Percentiles rank a stretch among this genome's conserved stretches.
These are phyloP conservation scores for Eremochloa ophiuroides DNA, from an alignment of 176 grass and related monocot genomes.

Conservation along the genomic window DNA sequence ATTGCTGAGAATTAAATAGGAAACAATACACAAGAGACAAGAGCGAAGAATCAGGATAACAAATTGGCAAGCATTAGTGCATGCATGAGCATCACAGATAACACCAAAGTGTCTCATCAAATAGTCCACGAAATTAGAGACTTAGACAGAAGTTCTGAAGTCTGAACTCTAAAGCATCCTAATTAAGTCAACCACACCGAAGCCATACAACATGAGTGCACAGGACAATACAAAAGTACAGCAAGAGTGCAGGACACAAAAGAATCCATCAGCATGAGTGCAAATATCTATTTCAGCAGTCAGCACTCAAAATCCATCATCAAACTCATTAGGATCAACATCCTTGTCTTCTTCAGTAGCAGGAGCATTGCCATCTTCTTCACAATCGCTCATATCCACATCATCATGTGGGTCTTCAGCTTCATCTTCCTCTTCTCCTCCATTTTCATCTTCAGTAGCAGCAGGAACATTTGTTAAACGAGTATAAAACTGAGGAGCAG, in stretches of 20 bases:
- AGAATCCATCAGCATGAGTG: background rate
- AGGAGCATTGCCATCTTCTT: background rate
- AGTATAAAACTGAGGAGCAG: background rate
- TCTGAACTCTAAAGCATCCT: background rate
- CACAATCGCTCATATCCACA: background rate
- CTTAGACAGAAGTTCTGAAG: too few species aligned
- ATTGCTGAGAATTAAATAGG: background rate
- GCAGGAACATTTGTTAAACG: background rate
- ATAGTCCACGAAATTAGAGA: too few species aligned
- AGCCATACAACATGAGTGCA: background rate
- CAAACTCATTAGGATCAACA: background rate
- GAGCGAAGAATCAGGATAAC: too few species aligned
- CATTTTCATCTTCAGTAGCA: background rate
- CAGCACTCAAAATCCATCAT: background rate
- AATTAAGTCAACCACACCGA: background rate
- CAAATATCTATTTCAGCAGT: background rate
- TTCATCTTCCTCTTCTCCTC: background rate
- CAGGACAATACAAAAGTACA: too few species aligned
- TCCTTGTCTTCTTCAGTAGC: background rate
- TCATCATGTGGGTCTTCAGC: constrained; percentile 2
- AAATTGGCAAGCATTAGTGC: background rate
- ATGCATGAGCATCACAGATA: background rate
- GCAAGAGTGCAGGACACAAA: background rate
- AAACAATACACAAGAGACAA: background rate
- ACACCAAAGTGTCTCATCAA: background rate